Evolutionary conservation across 306 rosid species (phyloP).

Genomic region (Parietaria judaica): DNA sequence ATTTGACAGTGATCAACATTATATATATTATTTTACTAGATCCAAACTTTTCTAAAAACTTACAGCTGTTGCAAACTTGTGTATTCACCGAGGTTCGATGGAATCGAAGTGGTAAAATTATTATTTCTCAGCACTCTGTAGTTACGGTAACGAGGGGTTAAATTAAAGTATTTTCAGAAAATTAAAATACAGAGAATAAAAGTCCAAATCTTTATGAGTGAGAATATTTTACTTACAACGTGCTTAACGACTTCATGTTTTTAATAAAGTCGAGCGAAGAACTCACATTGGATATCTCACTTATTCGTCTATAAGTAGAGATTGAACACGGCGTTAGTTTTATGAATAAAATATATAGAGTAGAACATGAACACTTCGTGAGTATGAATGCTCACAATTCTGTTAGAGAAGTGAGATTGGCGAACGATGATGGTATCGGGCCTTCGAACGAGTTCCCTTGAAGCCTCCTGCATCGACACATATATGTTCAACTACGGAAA

Average conservation of each 20-base stretch:
- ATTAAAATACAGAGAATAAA: slow-evolving; percentile 3
- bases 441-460: slow-evolving; percentile 78
- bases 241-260: slow-evolving; percentile 53
- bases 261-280: slow-evolving; percentile 55
- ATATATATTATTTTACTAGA: background rate
- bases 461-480: slow-evolving; percentile 48
- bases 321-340: slow-evolving; percentile 22
- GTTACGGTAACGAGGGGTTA: slow-evolving; percentile 16
- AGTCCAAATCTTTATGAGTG: slow-evolving; percentile 1
- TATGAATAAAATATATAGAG: slow-evolving; percentile 1
- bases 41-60: slow-evolving; percentile 13
- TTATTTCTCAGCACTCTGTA: slow-evolving; percentile 66
- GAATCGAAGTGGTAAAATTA: slow-evolving; percentile 61
- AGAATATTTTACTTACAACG: slow-evolving; percentile 38
- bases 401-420: slow-evolving; percentile 52
- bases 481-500: background rate
- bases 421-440: slow-evolving; percentile 55
- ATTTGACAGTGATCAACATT: no score
- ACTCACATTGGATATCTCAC: slow-evolving; percentile 58
- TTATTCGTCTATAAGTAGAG: slow-evolving; percentile 41
- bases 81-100: slow-evolving; percentile 51
- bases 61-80: slow-evolving; percentile 40
- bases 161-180: slow-evolving; percentile 10
- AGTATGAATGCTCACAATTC: slow-evolving; percentile 46
- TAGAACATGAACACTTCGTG: slow-evolving; percentile 5